Evolutionary conservation across 495 filamentous ascomycete species (phyloP).

Genomic region (Oidiodendron maius): DNA sequence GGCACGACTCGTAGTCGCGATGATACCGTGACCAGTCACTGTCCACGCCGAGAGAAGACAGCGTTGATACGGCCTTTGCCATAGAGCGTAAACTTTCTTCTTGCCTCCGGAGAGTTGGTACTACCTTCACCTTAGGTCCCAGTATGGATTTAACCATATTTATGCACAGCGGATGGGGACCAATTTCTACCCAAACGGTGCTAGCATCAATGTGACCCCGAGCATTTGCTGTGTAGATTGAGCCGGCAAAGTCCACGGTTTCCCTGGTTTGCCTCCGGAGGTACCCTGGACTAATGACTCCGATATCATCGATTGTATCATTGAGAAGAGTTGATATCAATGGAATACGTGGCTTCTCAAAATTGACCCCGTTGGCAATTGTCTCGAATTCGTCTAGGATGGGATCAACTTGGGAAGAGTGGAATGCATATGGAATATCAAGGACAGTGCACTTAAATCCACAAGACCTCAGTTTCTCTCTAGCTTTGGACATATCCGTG

Average conservation of each 20-base stretch:
- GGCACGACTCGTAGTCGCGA: slow-evolving; percentile 52
- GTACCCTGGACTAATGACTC: slow-evolving; percentile 52
- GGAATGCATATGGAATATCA: slow-evolving; percentile 71
- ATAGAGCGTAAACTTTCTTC: slow-evolving; percentile 61
- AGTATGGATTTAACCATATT: slow-evolving; percentile 62
- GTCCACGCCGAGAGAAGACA: slow-evolving; percentile 60
- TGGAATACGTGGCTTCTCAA: slow-evolving; percentile 54
- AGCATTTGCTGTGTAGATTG: slow-evolving; percentile 49
- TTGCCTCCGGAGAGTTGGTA: slow-evolving; percentile 44
- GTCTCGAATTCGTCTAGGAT: slow-evolving; percentile 61
- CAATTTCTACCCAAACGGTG: slow-evolving; percentile 59
- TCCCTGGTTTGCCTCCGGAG: slow-evolving; percentile 61
- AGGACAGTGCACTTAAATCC: slow-evolving; percentile 61
- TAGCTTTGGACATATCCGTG: slow-evolving; percentile 47
- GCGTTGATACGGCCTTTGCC: slow-evolving; percentile 45
- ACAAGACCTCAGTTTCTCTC: slow-evolving; percentile 48
- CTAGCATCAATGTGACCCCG: slow-evolving; percentile 41
- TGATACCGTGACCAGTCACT: slow-evolving; percentile 75
- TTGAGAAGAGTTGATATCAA: slow-evolving; percentile 64
- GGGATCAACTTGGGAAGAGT: slow-evolving; percentile 69
- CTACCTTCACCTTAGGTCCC: slow-evolving; percentile 42
- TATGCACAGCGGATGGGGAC: slow-evolving; percentile 60
- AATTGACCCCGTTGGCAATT: slow-evolving; percentile 52
- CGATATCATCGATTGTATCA: slow-evolving; percentile 47
- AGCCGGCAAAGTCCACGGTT: slow-evolving; percentile 65